Conservation (phyloP, 164 flowering plant species). For the Buxus sempervirens region DNA sequence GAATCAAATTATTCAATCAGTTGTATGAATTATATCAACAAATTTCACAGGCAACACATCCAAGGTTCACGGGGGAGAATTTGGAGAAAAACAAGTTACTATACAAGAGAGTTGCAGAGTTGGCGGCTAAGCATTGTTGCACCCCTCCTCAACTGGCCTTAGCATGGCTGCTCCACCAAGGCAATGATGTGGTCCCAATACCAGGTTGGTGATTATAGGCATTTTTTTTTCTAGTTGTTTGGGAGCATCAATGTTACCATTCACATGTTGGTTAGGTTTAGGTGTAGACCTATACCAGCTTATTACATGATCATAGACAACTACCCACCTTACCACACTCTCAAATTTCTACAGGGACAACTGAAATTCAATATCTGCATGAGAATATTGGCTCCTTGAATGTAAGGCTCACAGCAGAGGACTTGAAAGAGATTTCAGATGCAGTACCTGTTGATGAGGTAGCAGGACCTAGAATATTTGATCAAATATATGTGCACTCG, state of each 20-base stretch:
- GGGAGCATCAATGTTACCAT: not conserved
- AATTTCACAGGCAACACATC: conserved; percentile 20
- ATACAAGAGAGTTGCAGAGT: conserved; percentile 17
- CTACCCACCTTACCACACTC: too few species aligned
- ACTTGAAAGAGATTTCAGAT: conserved; percentile 27
- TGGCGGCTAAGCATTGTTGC: conserved; percentile 31
- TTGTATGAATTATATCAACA: not conserved
- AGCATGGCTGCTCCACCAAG: conserved; percentile 37
- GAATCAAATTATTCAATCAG: not conserved
- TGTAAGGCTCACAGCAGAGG: conserved; percentile 24
- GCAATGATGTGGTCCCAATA: conserved; percentile 35
- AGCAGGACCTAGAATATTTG: conserved; percentile 20
- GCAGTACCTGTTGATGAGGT: conserved; percentile 28
- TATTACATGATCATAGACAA: too few species aligned
- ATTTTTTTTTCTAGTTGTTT: not conserved
- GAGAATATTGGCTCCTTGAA: conserved; percentile 25
- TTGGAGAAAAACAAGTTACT: conserved; percentile 27
- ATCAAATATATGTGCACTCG: not conserved
- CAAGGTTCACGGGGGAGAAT: conserved; percentile 31
- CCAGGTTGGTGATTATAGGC: conserved; percentile 23
- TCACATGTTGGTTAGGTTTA: too few species aligned
- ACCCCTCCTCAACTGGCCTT: conserved; percentile 34
- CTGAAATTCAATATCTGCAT: conserved; percentile 30
- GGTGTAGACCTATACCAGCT: too few species aligned
- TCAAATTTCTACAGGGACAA: conserved; percentile 23